Evolutionary conservation across 495 filamentous ascomycete species (phyloP), one percentile per base, ranked within the genome.

Genomic region (Stereocaulon alpinum): DNA sequence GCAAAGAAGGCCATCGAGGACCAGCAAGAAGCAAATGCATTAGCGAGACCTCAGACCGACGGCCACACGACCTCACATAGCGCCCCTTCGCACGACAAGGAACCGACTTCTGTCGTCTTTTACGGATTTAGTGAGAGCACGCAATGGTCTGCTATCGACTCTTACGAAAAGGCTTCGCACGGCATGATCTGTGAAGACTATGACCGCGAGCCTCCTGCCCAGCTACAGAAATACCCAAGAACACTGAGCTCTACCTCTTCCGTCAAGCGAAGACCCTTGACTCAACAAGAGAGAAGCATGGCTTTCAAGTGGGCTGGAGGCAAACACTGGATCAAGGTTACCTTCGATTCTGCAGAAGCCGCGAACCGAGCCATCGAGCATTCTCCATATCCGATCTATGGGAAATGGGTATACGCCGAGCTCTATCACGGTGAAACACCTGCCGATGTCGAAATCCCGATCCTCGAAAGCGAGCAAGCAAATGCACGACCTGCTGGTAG

Each of bases 121-220:
- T 85, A 88, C 61, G 91, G 91, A n/a, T 95, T 88, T 71, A 80
- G 82, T 40, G 77, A 77, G 40, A 75, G 79, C 41, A 75, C 79
- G 30, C 87, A 93, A 72, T 95, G 89, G 76, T 87, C 89, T 34
- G 89, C 88, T 27, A 86, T 96, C 62, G 83, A 85, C 66, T 84
- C 86, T 67, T 96, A 85, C 70, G 91, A 96, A 74, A 77, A 83
- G 51, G 79, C 77, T 52, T 79, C 77, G 10, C 69, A 72, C 50
- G 90, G 91, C 41, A 72, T 82, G 58, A 90, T 96, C 67, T 92
- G 88, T 70, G 91, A 96, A 73, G 89, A 95, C 69, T 96, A 95
- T 70, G 81, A 87, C 5, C 83, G 91, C 59, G 81, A 84, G 27
- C 78, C 85, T 4, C 83, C 83, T 3, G 56, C 69, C 49, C 75